Evolutionary conservation across 2,329 filamentous ascomycete species (phyloP).

Genomic region (Helotiales sp.): DNA sequence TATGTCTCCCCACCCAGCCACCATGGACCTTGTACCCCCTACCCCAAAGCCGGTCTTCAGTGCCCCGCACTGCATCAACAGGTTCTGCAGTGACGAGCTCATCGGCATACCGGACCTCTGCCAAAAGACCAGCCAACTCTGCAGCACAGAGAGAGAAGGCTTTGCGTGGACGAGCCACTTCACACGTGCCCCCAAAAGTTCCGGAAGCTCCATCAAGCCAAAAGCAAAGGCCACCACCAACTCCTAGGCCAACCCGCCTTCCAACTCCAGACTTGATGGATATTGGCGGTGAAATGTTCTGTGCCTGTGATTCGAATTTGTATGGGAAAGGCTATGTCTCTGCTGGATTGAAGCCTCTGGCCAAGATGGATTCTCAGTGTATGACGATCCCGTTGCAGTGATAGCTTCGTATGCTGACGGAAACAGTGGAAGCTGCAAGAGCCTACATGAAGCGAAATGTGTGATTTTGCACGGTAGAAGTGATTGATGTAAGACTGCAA

Average conservation of each 20-base stretch:
- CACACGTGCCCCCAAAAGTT: slow-evolving; percentile 17
- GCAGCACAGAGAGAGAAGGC: neutral
- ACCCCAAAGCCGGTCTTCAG: neutral
- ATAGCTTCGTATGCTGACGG: slow-evolving; percentile 17
- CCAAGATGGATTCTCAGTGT: slow-evolving; percentile 30
- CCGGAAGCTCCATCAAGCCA: slow-evolving; percentile 20
- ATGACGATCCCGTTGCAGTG: neutral
- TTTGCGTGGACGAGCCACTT: neutral
- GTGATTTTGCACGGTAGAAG: neutral
- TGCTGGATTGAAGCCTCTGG: neutral
- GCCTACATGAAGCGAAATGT: slow-evolving; percentile 25
- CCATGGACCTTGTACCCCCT: neutral
- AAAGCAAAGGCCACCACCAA: slow-evolving; percentile 28
- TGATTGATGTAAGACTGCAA: neutral
- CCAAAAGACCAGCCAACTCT: slow-evolving; percentile 1
- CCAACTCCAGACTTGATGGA: slow-evolving; percentile 37
- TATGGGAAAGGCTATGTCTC: neutral
- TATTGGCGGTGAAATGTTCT: slow-evolving; percentile 24
- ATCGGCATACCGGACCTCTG: neutral
- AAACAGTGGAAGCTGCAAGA: slow-evolving; percentile 31
- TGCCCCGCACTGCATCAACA: neutral
- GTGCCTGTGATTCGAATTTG: slow-evolving; percentile 10
- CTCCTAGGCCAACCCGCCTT: slow-evolving; percentile 34
- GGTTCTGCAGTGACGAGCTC: too few species aligned
- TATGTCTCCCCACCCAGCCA: neutral